Base-by-base conservation (phyloP, 768 basidiomycete species). In the Naganishia kalamii region DNA sequence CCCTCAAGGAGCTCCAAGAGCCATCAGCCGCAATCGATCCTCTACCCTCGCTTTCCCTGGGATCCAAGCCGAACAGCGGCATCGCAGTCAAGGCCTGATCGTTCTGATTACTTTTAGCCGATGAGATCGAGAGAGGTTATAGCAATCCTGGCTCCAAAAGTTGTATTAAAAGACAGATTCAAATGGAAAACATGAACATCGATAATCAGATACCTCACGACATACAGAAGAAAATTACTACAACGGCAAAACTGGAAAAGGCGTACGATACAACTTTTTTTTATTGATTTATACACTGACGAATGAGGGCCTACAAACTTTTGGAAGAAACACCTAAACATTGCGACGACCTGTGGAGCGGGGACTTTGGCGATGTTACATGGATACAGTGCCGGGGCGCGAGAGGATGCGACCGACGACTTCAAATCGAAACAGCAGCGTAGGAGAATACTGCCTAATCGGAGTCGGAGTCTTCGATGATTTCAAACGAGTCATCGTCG, bases 401-500 rank as follows among this genome's bases (percentile, higher is more conserved):
- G 33, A 7, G 1, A 32, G 40, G 35, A 33, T 57, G 23, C 37
- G 37, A 57, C 30, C 33, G 21, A 50, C 37, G 21, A 25, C 2
- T 19, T 6, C 25, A 32, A 8, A 30, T 30, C 29, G 30, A 51
- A 51, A n/a, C 21, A 13, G 51, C 30, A 37, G 6, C n/a, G 12
- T 40, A 17, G 10, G 19, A 44, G 10, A n/a, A 10, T 11, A 15
- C 43, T 23, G 13, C 19, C 25, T 35, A 57, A n/a, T 61, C 60
- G 41, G 46, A 41, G 44, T 61, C 60, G n/a, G 60, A 61, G 32
- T 61, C 60, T 29, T 61, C 60, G 21, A 46, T 48, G 35, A 61
- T 46, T 47, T 61, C 60, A 29, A 61, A 61, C 11, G 60, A 61
- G 15, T 61, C 41, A 19, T 44, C 60, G 29, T 47, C 60, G 43